Evolutionary conservation across 129 eudicot genomes (phyloP).

Genomic region (Centaurea solstitialis): DNA sequence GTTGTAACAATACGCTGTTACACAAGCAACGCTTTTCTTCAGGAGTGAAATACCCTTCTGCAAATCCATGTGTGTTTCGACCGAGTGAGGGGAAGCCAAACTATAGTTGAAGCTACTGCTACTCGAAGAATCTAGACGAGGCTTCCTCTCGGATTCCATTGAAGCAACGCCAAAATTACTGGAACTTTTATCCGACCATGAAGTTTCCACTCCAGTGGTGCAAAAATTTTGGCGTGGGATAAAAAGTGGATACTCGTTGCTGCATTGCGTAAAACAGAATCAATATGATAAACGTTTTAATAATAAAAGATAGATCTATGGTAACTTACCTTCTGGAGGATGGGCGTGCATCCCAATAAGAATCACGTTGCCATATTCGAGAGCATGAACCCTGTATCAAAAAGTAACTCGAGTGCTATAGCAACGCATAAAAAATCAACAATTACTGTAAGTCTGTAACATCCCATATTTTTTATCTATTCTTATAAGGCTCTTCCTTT

Average conservation of each 20-base stretch:
- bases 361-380: constrained; percentile 98
- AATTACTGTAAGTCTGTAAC: no score
- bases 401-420: neutral
- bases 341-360: constrained; percentile 98
- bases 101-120: constrained; percentile 72
- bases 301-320: neutral
- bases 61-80: constrained; percentile 84
- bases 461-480: no score
- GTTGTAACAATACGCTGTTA: constrained; percentile 91
- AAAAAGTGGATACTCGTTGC: constrained; percentile 90
- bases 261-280: constrained; percentile 25
- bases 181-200: constrained; percentile 91
- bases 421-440: neutral
- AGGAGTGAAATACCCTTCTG: constrained; percentile 98
- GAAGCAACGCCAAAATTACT: constrained; percentile 91
- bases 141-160: constrained; percentile 85
- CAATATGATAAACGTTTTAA: neutral
- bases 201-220: constrained; percentile 79
- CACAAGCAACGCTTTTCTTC: constrained; percentile 94
- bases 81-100: constrained; percentile 84
- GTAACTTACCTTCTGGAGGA: constrained; percentile 91
- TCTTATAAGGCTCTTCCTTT: no score
- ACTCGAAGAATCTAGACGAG: constrained; percentile 68
- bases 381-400: constrained; percentile 91
- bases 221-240: constrained; percentile 84